Base-by-base conservation (phyloP, 192 early-diverging fungal genomes). In the Umbelopsis ramanniana region DNA sequence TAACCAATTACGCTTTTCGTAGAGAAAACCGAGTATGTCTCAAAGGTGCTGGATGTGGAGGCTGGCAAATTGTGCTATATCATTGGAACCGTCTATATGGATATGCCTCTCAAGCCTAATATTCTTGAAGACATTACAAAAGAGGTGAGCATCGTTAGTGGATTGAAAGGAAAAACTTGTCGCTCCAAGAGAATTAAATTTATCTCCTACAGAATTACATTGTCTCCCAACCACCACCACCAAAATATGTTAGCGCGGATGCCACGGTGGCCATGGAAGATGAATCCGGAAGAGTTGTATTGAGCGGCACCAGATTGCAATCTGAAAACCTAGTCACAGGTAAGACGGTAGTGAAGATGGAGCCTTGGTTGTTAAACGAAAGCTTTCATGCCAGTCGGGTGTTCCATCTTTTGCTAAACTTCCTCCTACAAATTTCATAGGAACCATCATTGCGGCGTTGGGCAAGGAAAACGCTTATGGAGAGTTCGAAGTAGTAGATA, bases 71-170 rank as follows among this genome's bases (percentile, higher is more conserved):
- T 86, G 6, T 92, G 89, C 52, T 96, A 85, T 72, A 83, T 96
- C 11, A 78, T 96, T 54, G 97, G 96, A 23, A 97, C 97, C 1
- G 75, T 97, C 11, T 98, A 93, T 75, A 85, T 94, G 29, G 96
- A 98, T 17, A 91, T 96, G 86, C 79, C 84, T 19, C 67, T 86
- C 40, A 97, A 97, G 75, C 96, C 97, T 43, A 96, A 93, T 78
- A 94, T 97, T 72, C 82, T 98, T 71, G 90, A 93, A 45, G 92
- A 97, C 72, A 84, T 98, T 6, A 88, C 92, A n/a, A 85, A 82
- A 70, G 93, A 96, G 75, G 93, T 93, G 81, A 69, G 85, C 63
- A 17, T 43, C 8, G 40, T 1, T 5, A 5, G 40, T 43, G 3
- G 29, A 29, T 5, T 43, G 1, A 12, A 43, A 7, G 40, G 40